phyloP scores from a whole-genome alignment of 768 basidiomycete species.

The Phaffia tasmanica region DNA sequence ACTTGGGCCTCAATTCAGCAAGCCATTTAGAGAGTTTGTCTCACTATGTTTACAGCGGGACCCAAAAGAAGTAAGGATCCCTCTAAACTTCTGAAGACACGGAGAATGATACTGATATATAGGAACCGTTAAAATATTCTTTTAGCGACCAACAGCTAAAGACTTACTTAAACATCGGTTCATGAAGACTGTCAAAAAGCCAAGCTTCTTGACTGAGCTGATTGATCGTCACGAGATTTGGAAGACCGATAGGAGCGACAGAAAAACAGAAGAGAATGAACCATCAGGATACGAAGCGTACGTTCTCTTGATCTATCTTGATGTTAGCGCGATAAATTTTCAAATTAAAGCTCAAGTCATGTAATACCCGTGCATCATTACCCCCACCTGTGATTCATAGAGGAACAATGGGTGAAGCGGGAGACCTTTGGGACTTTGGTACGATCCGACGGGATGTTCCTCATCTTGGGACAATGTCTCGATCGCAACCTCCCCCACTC shows the following conservation, averaged over 20 bases:
- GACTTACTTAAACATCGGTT: conserved; percentile 96
- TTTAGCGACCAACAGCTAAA: conserved; percentile 80
- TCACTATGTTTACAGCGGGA: conserved; percentile 85
- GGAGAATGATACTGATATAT: neutral
- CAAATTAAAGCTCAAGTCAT: no score
- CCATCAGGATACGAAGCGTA: conserved; percentile 55
- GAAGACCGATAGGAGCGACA: conserved; percentile 77
- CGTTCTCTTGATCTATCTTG: conserved; percentile 31
- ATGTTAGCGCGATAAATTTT: neutral
- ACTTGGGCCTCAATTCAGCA: conserved; percentile 68
- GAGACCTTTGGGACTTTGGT: conserved; percentile 26
- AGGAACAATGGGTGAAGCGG: conserved; percentile 23
- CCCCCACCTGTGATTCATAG: conserved; percentile 18
- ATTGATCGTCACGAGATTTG: conserved; percentile 90
- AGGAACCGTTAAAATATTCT: neutral
- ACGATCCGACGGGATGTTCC: conserved; percentile 23
- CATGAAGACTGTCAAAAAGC: conserved; percentile 86
- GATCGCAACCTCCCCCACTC: conserved; percentile 5
- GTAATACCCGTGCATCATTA: neutral
- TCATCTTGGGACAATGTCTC: conserved; percentile 18
- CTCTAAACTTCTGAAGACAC: neutral
- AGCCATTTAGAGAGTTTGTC: conserved; percentile 88
- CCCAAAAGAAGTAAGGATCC: conserved; percentile 62
- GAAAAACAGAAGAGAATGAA: conserved; percentile 59
- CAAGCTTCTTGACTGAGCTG: conserved; percentile 83